Percentiles rank a stretch among this genome's conserved stretches.
These are phyloP conservation scores for Rhynchosporium agropyri DNA, from an alignment of 2,329 filamentous ascomycete species.

Conservation along the genomic window DNA sequence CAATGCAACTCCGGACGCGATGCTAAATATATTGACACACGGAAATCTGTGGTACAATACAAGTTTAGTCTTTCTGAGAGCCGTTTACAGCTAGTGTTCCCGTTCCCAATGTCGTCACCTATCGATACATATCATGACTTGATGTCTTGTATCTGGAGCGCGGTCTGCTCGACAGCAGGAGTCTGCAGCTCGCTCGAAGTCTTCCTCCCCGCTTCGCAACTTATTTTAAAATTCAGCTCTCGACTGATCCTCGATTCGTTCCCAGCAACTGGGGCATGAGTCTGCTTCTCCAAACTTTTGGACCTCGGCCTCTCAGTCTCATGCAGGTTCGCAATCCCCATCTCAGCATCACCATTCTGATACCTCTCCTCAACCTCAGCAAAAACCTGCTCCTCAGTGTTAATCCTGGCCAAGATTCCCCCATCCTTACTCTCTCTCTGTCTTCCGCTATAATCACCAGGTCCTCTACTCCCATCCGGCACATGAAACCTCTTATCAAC, in stretches of 20 bases:
- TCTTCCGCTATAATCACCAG: constrained; percentile 48
- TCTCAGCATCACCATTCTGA: constrained; percentile 15
- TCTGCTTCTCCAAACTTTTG: background rate
- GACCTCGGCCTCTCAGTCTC: background rate
- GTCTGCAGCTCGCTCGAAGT: background rate
- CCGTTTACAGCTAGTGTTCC: background rate
- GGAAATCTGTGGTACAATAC: background rate
- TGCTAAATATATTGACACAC: background rate
- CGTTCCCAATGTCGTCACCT: background rate
- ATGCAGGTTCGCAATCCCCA: background rate
- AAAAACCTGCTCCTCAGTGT: constrained; percentile 30
- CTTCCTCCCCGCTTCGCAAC: background rate
- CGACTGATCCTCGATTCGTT: constrained; percentile 7
- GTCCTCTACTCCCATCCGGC: constrained; percentile 66
- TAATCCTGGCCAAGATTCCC: constrained; percentile 21
- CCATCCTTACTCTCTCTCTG: constrained; percentile 1
- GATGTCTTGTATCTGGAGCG: background rate
- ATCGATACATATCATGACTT: background rate
- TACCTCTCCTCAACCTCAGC: constrained; percentile 11
- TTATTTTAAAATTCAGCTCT: background rate
- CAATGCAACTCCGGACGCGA: constrained; percentile 9
- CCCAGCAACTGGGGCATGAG: background rate
- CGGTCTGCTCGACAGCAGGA: background rate
- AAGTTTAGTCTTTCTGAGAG: background rate
- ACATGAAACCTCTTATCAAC: constrained; percentile 78